Evolutionary conservation across 257 asterid species (phyloP).

Genomic region (Mentha longifolia): DNA sequence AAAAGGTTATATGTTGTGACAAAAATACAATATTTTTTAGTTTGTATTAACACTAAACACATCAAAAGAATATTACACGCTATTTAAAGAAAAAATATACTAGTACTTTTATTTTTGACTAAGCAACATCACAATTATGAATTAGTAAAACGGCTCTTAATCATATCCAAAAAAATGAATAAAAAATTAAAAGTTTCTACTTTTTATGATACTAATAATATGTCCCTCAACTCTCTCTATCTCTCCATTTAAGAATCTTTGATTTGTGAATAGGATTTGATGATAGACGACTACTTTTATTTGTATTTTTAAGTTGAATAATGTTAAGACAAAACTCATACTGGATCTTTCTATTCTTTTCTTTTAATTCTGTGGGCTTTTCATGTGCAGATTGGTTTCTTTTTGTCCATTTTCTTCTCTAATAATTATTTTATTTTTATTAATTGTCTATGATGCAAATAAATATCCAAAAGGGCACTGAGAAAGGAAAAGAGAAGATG

Average conservation of each 20-base stretch:
- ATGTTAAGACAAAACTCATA: constrained; percentile 17
- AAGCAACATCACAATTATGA: background rate
- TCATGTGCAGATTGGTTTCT: constrained; percentile 30
- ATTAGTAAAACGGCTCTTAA: background rate
- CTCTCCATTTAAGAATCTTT: constrained; percentile 3
- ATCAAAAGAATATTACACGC: background rate
- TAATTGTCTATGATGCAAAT: constrained; percentile 21
- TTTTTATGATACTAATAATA: background rate
- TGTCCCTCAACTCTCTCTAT: constrained; percentile 4
- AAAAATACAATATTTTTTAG: too few species aligned
- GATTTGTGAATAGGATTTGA: constrained; percentile 23
- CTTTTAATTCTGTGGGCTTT: background rate
- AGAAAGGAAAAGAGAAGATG: background rate
- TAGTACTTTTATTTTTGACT: background rate
- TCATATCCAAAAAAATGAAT: background rate
- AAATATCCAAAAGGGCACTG: constrained; percentile 22
- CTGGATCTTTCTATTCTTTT: constrained; percentile 26
- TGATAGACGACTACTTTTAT: constrained; percentile 6
- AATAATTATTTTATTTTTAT: background rate
- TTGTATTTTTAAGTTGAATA: too few species aligned
- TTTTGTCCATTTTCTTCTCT: constrained; percentile 24
- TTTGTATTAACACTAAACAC: too few species aligned
- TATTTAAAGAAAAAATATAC: too few species aligned
- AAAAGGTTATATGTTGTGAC: too few species aligned
- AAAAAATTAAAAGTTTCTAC: background rate